Evolutionary conservation across 257 asterid species (phyloP), one percentile per base, ranked within the genome.

Genomic region (Gentiana straminea): DNA sequence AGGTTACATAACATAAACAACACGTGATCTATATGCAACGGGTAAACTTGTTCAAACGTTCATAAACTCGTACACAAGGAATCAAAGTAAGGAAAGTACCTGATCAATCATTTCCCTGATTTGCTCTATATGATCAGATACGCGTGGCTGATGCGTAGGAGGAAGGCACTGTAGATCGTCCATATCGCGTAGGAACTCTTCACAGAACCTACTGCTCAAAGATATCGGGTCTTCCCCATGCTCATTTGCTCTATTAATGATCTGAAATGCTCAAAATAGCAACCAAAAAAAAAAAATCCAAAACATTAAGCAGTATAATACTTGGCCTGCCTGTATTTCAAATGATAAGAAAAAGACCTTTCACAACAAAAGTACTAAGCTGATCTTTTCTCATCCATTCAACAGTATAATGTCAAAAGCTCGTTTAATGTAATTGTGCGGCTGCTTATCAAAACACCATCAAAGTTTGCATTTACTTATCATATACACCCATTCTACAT

Each of bases 111-210:
- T 84, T 68, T 77, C 83, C 78, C 78, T 79, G 47, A 86, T 82
- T 54, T 86, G 85, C 54, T 82, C 94, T 67, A 81, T 81, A 57
- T 83, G 85, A 45, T 83, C 93, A 43, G 86, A 83, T 57, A 84
- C 94, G 36, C 85, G 83, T 38, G 95, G 86, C 68, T 86, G 89
- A 72, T 86, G 80, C 38, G 93, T 84, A 45, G 94, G 94, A 64
- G 63, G 61, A 61, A 84, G 94, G 81, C 94, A 84, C 66, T 86
- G 94, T 62, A 86, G 93, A 82, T 77, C 94, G 61, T 64, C 72
- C 96, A 90, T 84, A 72, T 90, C 97, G 8, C 38, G 70, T 35
- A 81, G 84, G 69, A 77, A 89, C 74, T 89, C 97, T 51, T 81
- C 48, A 73, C 97, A 90, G 77, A 75, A 90, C 62, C 85, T 72